phyloP scores from a whole-genome alignment of 163 green algal species.

The Prototheca cutis region DNA sequence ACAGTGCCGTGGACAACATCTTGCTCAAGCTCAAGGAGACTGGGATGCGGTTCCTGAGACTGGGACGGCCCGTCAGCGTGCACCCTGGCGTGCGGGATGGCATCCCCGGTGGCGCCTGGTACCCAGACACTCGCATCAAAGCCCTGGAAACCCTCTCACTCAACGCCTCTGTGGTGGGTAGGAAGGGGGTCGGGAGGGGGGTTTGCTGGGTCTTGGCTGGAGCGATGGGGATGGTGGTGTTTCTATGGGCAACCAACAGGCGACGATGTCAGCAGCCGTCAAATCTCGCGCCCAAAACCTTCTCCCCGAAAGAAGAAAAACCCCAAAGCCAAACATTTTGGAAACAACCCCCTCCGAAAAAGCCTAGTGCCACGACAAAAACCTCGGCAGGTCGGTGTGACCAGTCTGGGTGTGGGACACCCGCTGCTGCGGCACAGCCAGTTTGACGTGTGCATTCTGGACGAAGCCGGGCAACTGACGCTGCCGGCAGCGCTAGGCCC shows the following conservation, averaged over 20 bases:
- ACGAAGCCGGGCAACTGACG: conserved; percentile 81
- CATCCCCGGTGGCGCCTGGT: conserved; percentile 38
- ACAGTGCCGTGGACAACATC: conserved; percentile 85
- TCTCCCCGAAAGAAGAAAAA: too few relatives aligned
- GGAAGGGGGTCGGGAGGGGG: too few relatives aligned
- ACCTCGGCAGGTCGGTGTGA: conserved; percentile 53
- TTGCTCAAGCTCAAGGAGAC: conserved; percentile 49
- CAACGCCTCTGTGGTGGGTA: conserved; percentile 13
- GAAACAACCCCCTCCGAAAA: too few relatives aligned
- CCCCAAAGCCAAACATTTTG: too few relatives aligned
- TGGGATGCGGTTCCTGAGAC: conserved; percentile 55
- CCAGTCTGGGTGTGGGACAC: conserved; percentile 53
- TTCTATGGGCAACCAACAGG: too few relatives aligned
- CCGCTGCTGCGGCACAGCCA: conserved; percentile 40
- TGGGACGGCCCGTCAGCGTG: conserved; percentile 42
- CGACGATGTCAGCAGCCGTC: too few relatives aligned
- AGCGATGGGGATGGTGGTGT: too few relatives aligned
- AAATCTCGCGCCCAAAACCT: too few relatives aligned
- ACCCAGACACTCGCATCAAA: conserved; percentile 28
- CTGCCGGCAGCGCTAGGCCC: conserved; percentile 48
- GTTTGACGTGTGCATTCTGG: conserved; percentile 89
- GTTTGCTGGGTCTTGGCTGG: too few relatives aligned
- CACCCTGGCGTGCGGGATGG: conserved; percentile 42
- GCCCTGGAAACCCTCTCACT: conserved; percentile 22
- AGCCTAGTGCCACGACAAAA: too few relatives aligned